These are phyloP conservation scores for Tulasnella sp. DNA, from an alignment of 768 basidiomycete species.

Conservation along the genomic window DNA sequence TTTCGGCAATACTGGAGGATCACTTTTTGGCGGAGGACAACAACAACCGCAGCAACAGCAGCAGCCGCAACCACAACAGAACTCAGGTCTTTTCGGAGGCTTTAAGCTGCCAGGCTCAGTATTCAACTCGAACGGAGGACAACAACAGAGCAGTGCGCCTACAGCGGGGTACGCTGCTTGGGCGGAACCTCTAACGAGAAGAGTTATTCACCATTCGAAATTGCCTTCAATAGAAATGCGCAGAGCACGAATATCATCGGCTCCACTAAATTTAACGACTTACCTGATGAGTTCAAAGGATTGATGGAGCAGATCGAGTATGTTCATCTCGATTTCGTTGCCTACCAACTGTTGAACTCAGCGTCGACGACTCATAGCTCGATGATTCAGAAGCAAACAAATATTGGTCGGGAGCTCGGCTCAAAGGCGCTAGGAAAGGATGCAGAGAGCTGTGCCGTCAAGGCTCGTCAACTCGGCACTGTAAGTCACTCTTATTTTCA, in stretches of 20 bases:
- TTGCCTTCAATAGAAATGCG: not conserved
- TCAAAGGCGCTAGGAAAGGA: constrained; percentile 67
- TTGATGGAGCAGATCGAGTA: constrained; percentile 64
- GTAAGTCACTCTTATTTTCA: constrained; percentile 27
- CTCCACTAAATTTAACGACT: constrained; percentile 71
- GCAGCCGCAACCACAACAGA: not conserved
- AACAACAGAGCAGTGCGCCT: not conserved
- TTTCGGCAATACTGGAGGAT: not conserved
- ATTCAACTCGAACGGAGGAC: not conserved
- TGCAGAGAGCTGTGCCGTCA: constrained; percentile 58
- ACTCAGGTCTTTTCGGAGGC: not conserved
- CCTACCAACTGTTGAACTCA: not conserved
- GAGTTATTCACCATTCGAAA: not conserved
- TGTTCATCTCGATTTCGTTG: constrained; percentile 19
- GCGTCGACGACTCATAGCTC: constrained; percentile 41
- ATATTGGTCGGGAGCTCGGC: constrained; percentile 69
- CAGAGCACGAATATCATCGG: constrained; percentile 26
- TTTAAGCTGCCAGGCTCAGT: not conserved
- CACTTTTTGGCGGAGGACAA: not conserved
- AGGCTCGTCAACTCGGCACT: constrained; percentile 55
- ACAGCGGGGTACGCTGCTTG: not conserved
- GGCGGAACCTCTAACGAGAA: too few relatives aligned
- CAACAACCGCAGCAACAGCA: not conserved
- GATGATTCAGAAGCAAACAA: constrained; percentile 64
- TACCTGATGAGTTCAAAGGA: constrained; percentile 57